phyloP scores from a whole-genome alignment of 1,284 basidiomycete genomes.

The Ustilago bromivora region DNA sequence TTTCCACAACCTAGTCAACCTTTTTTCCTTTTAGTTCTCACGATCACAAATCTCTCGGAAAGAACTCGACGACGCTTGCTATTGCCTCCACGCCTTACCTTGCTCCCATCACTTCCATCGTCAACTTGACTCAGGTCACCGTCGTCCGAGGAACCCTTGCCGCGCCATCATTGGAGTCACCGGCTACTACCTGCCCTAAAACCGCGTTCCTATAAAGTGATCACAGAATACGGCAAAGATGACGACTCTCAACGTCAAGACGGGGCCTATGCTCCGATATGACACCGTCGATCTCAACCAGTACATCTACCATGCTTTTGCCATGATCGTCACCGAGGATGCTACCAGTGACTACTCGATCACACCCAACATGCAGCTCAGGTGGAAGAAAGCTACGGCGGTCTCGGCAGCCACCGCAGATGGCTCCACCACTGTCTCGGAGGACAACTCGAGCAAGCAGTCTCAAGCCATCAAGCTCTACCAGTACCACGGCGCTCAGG shows the following conservation, averaged over 20 bases:
- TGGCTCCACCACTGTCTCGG: slow-evolving; percentile 34
- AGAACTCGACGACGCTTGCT: not conserved
- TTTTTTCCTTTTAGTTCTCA: not conserved
- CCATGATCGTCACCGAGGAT: slow-evolving; percentile 74
- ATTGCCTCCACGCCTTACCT: not conserved
- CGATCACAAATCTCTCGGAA: not conserved
- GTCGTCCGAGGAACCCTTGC: not conserved
- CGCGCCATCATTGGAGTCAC: not conserved
- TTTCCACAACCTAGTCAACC: not conserved
- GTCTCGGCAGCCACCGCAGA: slow-evolving; percentile 34
- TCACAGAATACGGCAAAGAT: slow-evolving; percentile 21
- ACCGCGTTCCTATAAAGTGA: not conserved
- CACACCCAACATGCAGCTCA: slow-evolving; percentile 76
- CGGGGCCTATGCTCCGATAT: slow-evolving; percentile 87
- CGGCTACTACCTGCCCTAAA: not conserved
- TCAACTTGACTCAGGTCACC: not conserved
- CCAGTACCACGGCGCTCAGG: slow-evolving; percentile 77
- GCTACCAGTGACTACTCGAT: slow-evolving; percentile 74
- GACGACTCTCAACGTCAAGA: slow-evolving; percentile 61
- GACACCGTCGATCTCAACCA: slow-evolving; percentile 83
- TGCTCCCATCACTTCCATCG: not conserved
- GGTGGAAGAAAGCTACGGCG: slow-evolving; percentile 73
- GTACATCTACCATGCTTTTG: slow-evolving; percentile 78
- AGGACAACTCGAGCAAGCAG: slow-evolving; percentile 33
- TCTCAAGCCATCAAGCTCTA: slow-evolving; percentile 80